Evolutionary conservation across 805 yeast genomes (phyloP), one percentile per base, ranked within the genome.

Genomic region (Saturnispora diversa): DNA sequence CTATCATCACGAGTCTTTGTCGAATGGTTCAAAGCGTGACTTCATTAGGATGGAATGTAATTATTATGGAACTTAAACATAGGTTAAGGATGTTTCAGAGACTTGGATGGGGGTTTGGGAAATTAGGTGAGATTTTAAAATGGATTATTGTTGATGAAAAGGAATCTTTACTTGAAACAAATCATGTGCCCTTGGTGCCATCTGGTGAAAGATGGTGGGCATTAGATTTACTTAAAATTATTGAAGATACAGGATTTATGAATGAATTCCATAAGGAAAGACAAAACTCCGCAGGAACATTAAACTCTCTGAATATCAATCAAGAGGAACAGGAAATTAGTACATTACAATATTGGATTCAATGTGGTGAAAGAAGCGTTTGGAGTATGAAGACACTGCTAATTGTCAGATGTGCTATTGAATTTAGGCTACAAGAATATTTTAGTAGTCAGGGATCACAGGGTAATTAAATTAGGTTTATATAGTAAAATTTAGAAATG

Each of bases 111-210:
- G 28, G 23, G 6, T 24, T 32, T 20, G 42, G 42, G 9, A 31
- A 33, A 20, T 60, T 90, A 29, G 76, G 85, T 7, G 77, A 76
- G 24, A 65, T 78, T 44, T 61, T 86, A 42, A 83, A 81, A 51
- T 70, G 94, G 53, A 61, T 87, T 38, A 80, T 90, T 25, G 79
- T 87, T 37, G 97, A 90, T 60, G 97, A 90, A 55, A 80, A 80
- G 50, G 80, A 88, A 2, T 88, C 94, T 1, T 71, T 77, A 45
- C 74, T 82, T 23, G 76, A 87, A 34, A 61, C 71, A 6, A 75
- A 85, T 42, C 96, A 90, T 53, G 77, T 90, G 13, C 84, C 95
- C 0, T 81, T 92, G 30, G 96, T 90, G 4, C 97, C 97, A 0
- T 90, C 81, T 53, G 64, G 87, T 37, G 69, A 81, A 40, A 77